A percentile compares a stretch with the other conserved stretches of the same genome.
phyloP scores from a whole-genome alignment of 345 rosid species.

The Lepidium sativum region DNA sequence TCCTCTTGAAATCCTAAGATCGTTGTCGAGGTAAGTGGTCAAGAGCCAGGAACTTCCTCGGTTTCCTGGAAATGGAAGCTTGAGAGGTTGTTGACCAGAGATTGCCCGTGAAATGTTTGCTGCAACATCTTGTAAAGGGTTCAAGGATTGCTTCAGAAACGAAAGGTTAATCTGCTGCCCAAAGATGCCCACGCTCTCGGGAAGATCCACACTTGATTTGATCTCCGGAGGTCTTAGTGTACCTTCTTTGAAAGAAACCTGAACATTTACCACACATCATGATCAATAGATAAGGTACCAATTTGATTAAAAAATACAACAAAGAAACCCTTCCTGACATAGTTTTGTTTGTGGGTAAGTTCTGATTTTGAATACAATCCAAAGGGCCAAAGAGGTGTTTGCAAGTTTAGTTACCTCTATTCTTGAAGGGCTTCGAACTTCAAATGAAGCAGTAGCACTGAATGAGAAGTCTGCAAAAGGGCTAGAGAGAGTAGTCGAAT shows the following conservation, averaged over 20 bases:
- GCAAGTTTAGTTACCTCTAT: slow-evolving; percentile 50
- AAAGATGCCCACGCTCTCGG: slow-evolving; percentile 48
- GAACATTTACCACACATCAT: slow-evolving; percentile 4
- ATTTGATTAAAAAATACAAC: too few relatives aligned
- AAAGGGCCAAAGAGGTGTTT: too few relatives aligned
- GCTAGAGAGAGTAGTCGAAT: slow-evolving; percentile 55
- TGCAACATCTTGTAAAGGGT: slow-evolving; percentile 68
- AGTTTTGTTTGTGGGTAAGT: too few relatives aligned
- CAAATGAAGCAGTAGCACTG: slow-evolving; percentile 76
- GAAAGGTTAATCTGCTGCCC: slow-evolving; percentile 68
- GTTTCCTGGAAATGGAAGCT: slow-evolving; percentile 73
- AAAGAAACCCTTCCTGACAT: too few relatives aligned
- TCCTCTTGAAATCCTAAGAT: slow-evolving; percentile 85
- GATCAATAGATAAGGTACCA: neutral
- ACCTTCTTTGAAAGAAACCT: slow-evolving; percentile 93
- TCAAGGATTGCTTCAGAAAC: slow-evolving; percentile 66
- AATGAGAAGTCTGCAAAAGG: slow-evolving; percentile 83
- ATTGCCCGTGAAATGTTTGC: slow-evolving; percentile 56
- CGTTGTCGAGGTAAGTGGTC: slow-evolving; percentile 76
- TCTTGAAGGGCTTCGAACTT: slow-evolving; percentile 75
- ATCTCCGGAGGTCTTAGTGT: slow-evolving; percentile 73
- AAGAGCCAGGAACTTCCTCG: slow-evolving; percentile 76
- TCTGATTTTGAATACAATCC: too few relatives aligned
- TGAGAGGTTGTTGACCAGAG: slow-evolving; percentile 79
- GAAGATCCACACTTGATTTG: slow-evolving; percentile 67